Conservation (phyloP, 257 asterid genomes). For the Cinchona pubescens region DNA sequence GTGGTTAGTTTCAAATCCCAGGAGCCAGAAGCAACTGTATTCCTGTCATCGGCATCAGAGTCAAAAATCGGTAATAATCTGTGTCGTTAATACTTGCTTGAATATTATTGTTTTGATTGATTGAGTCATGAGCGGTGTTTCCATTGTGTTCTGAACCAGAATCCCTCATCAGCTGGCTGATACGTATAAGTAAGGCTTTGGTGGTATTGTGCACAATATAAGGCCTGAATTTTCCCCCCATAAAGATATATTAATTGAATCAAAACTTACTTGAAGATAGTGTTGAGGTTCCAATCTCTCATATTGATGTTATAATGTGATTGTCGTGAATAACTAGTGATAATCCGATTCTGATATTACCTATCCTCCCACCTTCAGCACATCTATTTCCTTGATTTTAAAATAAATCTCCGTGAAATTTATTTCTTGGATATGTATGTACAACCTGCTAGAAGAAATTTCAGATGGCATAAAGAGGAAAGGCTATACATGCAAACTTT, state of each 20-base stretch:
- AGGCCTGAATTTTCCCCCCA: not conserved
- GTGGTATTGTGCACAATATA: too few relatives aligned
- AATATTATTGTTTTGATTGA: not conserved
- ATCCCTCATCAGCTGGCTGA: too few relatives aligned
- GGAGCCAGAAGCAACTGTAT: constrained; percentile 48
- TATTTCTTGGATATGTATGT: not conserved
- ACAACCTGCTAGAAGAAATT: not conserved
- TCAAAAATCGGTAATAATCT: constrained; percentile 51
- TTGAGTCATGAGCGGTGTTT: not conserved
- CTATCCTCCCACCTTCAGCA: not conserved
- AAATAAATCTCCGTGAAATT: not conserved
- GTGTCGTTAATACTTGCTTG: not conserved
- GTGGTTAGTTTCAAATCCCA: constrained; percentile 45
- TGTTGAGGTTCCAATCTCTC: not conserved
- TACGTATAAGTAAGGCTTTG: too few relatives aligned
- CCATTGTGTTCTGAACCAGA: not conserved
- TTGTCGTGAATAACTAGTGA: not conserved
- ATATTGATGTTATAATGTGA: too few relatives aligned
- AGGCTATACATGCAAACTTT: not conserved
- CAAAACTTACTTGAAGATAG: not conserved
- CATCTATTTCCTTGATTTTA: not conserved
- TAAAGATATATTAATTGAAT: not conserved
- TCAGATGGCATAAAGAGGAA: not conserved
- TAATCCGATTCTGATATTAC: not conserved
- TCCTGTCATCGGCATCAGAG: constrained; percentile 48